Evolutionary conservation across 768 basidiomycete genomes (phyloP), one percentile per base, ranked within the genome.

Genomic region (Pleurotus salmoneostramineus): DNA sequence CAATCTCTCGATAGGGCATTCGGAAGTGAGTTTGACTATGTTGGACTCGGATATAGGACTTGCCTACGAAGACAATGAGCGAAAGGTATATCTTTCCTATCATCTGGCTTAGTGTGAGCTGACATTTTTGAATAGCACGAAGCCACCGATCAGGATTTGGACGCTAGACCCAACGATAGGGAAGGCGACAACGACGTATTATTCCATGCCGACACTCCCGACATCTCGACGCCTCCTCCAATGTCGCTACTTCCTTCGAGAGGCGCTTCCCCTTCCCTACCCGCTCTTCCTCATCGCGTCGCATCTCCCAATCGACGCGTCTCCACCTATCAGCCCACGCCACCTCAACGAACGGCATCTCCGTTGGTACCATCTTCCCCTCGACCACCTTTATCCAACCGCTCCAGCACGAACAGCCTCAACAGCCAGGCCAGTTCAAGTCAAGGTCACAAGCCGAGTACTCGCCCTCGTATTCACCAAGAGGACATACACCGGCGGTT

Each of bases 401-500:
- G 37, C n/a, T 54, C 52, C 14, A 54, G 52, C 17, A 17, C 52
- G 5, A 31, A 8, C 33, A 47, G 52, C 34, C 17, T 49, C 7
- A 32, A 32, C 27, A 61, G 63, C 50, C 33, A 33, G 47, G 56
- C 59, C 15, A 67, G 68, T 51, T 50, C 60, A 42, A 63, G 60
- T 35, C 63, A 68, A 62, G 75, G 10, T 15, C 50, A 27, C 10
- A 14, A 12, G 17, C 6, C 52, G 11, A 8, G 14, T 15, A 15
- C n/a, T 31, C 52, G 74, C 52, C 73, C 72, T 27, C 74, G 82
- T 45, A 83, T 86, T 58, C 83, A 72, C 54, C 76, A 77, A 32
- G 83, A 83, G 55, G 80, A 81, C 49, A 76, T 87, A 15, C 77
- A 81, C 58, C 70, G 77, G 54, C 74, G 81, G 36, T 65, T 85